Evolutionary conservation across 2,329 filamentous ascomycete genomes (phyloP).

Genomic region (Talaromyces sp.): DNA sequence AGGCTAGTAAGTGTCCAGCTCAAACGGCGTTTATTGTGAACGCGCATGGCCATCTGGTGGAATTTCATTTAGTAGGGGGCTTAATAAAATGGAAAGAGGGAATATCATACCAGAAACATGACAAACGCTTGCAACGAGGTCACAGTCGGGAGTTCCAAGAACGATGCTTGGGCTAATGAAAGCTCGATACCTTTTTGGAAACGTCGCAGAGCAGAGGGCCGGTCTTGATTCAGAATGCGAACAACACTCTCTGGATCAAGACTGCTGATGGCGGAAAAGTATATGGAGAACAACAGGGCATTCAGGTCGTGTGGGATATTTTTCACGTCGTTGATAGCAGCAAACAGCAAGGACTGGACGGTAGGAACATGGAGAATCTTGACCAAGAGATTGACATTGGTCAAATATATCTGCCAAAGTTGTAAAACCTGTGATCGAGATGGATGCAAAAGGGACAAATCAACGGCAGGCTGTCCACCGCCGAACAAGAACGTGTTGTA

Average conservation of each 20-base stretch:
- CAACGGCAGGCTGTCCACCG: background rate
- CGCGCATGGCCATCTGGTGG: constrained; percentile 6
- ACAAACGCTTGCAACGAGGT: constrained; percentile 19
- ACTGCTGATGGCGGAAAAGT: constrained; percentile 14
- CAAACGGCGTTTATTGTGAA: constrained; percentile 6
- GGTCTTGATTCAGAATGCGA: constrained; percentile 11
- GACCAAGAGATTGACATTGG: constrained; percentile 17
- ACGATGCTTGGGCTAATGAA: constrained; percentile 29
- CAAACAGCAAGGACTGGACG: constrained; percentile 14
- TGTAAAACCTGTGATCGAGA: constrained; percentile 10
- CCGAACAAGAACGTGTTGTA: background rate
- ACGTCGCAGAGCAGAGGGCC: constrained; percentile 5
- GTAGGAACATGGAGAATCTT: constrained; percentile 21
- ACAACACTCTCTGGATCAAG: constrained; percentile 8
- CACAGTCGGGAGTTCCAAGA: constrained; percentile 33
- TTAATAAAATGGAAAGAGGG: background rate
- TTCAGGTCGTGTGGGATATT: constrained; percentile 3
- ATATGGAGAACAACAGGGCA: constrained; percentile 16
- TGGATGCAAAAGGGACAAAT: constrained; percentile 5
- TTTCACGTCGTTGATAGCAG: constrained; percentile 15
- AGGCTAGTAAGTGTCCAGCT: constrained; percentile 47
- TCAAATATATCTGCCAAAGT: constrained; percentile 18
- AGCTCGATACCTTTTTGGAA: constrained; percentile 25
- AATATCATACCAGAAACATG: constrained; percentile 26
- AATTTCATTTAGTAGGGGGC: constrained; percentile 1